Evolutionary conservation across 306 rosid genomes (phyloP).

Genomic region (Cicer yamashitae): DNA sequence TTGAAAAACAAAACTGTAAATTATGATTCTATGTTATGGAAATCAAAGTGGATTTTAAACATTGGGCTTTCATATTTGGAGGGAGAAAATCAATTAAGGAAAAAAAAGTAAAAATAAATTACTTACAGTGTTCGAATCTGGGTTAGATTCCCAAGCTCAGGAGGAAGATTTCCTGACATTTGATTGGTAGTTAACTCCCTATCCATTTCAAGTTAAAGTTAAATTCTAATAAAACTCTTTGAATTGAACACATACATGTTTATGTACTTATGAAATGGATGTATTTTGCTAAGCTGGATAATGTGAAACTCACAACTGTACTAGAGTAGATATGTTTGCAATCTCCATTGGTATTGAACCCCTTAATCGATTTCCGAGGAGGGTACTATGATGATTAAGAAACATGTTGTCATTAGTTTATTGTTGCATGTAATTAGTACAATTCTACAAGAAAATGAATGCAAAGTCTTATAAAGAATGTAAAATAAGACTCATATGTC

Average conservation of each 20-base stretch:
- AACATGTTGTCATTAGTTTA: slow-evolving; percentile 19
- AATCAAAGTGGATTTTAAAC: not conserved
- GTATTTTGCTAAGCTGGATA: not conserved
- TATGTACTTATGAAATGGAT: not conserved
- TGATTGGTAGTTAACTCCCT: slow-evolving; percentile 70
- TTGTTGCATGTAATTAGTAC: not conserved
- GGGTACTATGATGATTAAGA: slow-evolving; percentile 53
- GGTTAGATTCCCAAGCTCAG: slow-evolving; percentile 63
- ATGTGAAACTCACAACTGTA: slow-evolving; percentile 62
- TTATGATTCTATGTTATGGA: slow-evolving; percentile 3
- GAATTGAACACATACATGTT: not conserved
- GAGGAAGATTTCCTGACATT: slow-evolving; percentile 64
- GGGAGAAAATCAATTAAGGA: not conserved
- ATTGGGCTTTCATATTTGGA: slow-evolving; percentile 9
- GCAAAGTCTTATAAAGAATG: not conserved
- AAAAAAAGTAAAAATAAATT: slow-evolving; percentile 13
- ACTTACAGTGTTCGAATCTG: slow-evolving; percentile 63
- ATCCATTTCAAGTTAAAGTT: slow-evolving; percentile 33
- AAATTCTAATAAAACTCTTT: not conserved
- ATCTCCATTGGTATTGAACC: slow-evolving; percentile 74
- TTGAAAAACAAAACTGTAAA: not conserved
- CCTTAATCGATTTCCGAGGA: slow-evolving; percentile 65
- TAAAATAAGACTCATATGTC: not conserved
- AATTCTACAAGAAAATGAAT: not conserved
- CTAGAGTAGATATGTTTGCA: slow-evolving; percentile 67